A percentile compares a stretch with the other conserved stretches of the same genome.
Conservation (phyloP, 73 alveolate species). For the Tetrahymena borealis region DNA sequence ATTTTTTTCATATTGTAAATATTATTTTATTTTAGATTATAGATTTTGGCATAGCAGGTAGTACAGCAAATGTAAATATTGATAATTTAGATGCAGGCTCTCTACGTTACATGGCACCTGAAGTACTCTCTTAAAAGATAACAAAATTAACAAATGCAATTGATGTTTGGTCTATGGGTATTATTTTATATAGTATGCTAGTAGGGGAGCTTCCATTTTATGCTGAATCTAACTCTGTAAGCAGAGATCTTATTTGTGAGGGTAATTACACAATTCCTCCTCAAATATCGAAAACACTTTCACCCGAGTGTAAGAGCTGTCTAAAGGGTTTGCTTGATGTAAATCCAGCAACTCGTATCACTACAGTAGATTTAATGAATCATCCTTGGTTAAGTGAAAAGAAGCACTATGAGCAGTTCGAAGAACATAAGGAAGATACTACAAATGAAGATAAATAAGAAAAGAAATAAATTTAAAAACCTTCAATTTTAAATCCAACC, state of each 20-base stretch:
- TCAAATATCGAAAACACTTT: not conserved
- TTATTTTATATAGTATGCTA: conserved; percentile 29
- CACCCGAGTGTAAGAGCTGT: not conserved
- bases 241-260: not conserved
- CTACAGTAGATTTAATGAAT: not conserved
- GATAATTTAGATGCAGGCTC: conserved; percentile 57
- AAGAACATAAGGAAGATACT: not conserved
- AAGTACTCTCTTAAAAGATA: conserved; percentile 40
- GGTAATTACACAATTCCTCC: not conserved
- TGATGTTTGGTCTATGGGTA: conserved; percentile 55
- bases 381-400: not conserved
- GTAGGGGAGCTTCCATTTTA: conserved; percentile 46
- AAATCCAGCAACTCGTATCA: not conserved
- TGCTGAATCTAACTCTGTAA: conserved; percentile 31
- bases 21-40: not conserved
- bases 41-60: conserved; percentile 65
- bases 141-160: conserved; percentile 34
- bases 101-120: conserved; percentile 66
- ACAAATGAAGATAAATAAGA: not conserved
- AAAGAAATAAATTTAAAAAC: not conserved
- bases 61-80: conserved; percentile 27
- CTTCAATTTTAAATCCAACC: not conserved
- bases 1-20: not conserved
- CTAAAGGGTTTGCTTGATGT: not conserved
- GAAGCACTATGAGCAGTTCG: not conserved